phyloP scores from a whole-genome alignment of 805 yeast genomes.

The Candida nitratophila region DNA sequence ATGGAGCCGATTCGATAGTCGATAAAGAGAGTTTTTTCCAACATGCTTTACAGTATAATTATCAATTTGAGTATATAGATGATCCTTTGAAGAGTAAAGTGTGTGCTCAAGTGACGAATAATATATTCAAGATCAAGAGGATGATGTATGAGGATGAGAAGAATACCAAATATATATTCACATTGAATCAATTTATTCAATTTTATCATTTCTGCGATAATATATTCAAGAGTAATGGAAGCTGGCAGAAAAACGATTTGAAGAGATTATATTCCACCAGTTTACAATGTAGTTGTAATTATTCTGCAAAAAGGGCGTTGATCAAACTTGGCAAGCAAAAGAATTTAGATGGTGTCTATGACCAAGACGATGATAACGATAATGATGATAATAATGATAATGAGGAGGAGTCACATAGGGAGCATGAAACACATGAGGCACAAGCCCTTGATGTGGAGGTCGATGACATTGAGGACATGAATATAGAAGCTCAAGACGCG shows the following conservation, averaged over 20 bases:
- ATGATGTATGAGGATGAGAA: not conserved
- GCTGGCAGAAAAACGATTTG: not conserved
- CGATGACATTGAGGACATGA: not conserved
- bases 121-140: not conserved
- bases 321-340: not conserved
- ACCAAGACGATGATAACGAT: not conserved
- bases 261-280: not conserved
- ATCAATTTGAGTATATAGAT: not conserved
- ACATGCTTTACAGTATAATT: not conserved
- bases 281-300: not conserved
- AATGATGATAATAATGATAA: not conserved
- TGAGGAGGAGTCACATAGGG: not conserved
- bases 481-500: not conserved
- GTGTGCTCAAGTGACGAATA: not conserved
- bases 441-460: too few relatives aligned
- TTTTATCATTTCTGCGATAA: not conserved
- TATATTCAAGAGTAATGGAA: not conserved
- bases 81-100: not conserved
- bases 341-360: too few relatives aligned
- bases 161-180: not conserved
- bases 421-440: not conserved
- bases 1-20: too few relatives aligned
- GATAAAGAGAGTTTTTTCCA: not conserved
- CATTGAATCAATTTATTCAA: not conserved
- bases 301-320: not conserved